Evolutionary conservation across 2,329 filamentous ascomycete species (phyloP).

Genomic region (Fusarium algeriense): DNA sequence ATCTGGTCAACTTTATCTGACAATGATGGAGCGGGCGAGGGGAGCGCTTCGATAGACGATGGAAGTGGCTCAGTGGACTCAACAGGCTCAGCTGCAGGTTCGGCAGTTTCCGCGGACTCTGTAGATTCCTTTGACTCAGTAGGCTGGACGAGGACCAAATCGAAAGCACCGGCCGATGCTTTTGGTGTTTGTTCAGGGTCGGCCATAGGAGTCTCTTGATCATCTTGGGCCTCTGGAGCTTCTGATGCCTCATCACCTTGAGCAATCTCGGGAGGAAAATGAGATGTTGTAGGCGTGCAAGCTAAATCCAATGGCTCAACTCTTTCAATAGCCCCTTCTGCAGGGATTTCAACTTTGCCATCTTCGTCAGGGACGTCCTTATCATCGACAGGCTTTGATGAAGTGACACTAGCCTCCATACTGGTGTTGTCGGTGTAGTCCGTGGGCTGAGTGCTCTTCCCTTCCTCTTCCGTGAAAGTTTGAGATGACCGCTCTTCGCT

Average conservation of each 20-base stretch:
- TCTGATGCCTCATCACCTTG: conserved; percentile 15
- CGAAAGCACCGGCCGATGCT: conserved; percentile 27
- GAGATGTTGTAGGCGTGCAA: conserved; percentile 49
- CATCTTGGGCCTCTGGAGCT: not conserved
- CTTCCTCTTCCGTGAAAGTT: conserved; percentile 60
- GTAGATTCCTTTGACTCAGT: not conserved
- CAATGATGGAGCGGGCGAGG: conserved; percentile 45
- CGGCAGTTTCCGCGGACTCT: not conserved
- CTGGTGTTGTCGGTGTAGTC: conserved; percentile 53
- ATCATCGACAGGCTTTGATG: conserved; percentile 44
- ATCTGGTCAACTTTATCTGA: conserved; percentile 64
- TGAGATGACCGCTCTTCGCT: conserved; percentile 62
- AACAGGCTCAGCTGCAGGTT: not conserved
- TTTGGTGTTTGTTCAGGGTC: conserved; percentile 43
- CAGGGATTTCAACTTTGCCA: conserved; percentile 47
- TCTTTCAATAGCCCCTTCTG: conserved; percentile 57
- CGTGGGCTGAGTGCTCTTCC: conserved; percentile 60
- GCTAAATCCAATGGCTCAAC: conserved; percentile 66
- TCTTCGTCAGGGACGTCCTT: conserved; percentile 46
- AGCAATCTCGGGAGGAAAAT: conserved; percentile 22
- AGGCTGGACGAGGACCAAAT: conserved; percentile 5
- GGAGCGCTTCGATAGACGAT: conserved; percentile 32
- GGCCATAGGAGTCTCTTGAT: conserved; percentile 26
- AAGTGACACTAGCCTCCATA: conserved; percentile 50
- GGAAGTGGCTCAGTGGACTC: conserved; percentile 21